Evolutionary conservation across 805 yeast species (phyloP), one percentile per base, ranked within the genome.

Genomic region (Pichia rugopelliculosa): DNA sequence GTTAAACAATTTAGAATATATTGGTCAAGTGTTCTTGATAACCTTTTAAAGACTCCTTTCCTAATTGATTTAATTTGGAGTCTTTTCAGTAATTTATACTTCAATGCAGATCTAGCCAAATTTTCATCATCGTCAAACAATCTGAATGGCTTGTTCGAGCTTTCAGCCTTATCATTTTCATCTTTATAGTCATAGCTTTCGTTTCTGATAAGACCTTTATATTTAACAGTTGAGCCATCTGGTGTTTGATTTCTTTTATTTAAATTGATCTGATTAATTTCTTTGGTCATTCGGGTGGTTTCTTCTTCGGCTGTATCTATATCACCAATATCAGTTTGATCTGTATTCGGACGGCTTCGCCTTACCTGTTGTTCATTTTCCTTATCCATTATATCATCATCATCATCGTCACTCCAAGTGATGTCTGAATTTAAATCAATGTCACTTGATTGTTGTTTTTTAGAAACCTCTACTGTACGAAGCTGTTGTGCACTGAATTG

Each of bases 1-100:
- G 76, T 74, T 4, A 64, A 53, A 25, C 83, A 86, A 6, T 73
- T 70, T n/a, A 84, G 47, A 6, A 83, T 71, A 23, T 74, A 67
- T 55, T 84, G 89, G 17, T 66, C 64, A 11, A 66, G 71, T 42
- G 55, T 56, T 43, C 50, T 53, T 1, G 57, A 59, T 2, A 64
- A 55, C 3, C 56, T 49, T 20, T 65, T 66, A 53, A 64, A 77
- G 0, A 55, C 53, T 13, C 62, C 60, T 15, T 58, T 50, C 6
- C 66, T 23, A 1, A 76, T 59, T 1, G 59, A 58, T 11, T 54
- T 53, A 4, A 80, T 73, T 55, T 74, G 75, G 49, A 66, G 79
- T 43, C 85, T 57, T 39, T 65, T 65, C n/a, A 82, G 70, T 36
- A 72, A 75, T 0, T 68, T 60, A 39, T 78, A 68, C 3, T 61